These are phyloP conservation scores for Vitis cinerea DNA, from an alignment of 164 flowering plant species.

Conservation along the genomic window DNA sequence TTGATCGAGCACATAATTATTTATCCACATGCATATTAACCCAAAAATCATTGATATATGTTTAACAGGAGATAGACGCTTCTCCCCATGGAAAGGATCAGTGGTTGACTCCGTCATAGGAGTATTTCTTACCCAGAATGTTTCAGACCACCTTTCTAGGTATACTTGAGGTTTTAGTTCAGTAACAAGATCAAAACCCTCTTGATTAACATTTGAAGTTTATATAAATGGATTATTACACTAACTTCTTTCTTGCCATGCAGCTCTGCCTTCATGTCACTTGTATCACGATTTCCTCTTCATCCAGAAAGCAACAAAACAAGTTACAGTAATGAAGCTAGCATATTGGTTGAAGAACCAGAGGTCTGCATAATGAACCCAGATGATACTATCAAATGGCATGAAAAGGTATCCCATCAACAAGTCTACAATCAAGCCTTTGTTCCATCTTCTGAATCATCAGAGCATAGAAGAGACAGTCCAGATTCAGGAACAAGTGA, in stretches of 20 bases:
- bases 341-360: slow-evolving; percentile 32
- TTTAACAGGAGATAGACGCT: slow-evolving; percentile 51
- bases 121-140: slow-evolving; percentile 67
- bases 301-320: slow-evolving; percentile 14
- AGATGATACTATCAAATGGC: slow-evolving; percentile 18
- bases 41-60: slow-evolving; percentile 4
- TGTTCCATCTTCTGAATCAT: slow-evolving; percentile 4
- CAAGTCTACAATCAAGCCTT: slow-evolving; percentile 16
- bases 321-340: slow-evolving; percentile 8
- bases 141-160: slow-evolving; percentile 65
- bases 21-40: neutral
- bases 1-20: neutral
- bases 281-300: slow-evolving; percentile 34
- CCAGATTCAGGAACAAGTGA: slow-evolving; percentile 17
- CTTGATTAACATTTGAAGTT: neutral
- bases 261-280: slow-evolving; percentile 56
- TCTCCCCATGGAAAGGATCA: slow-evolving; percentile 65
- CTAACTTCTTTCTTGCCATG: slow-evolving; percentile 9
- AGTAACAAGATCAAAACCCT: neutral
- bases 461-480: slow-evolving; percentile 10
- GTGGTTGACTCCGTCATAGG: slow-evolving; percentile 64
- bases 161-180: slow-evolving; percentile 11
- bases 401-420: slow-evolving; percentile 10
- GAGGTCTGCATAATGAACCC: slow-evolving; percentile 21
- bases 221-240: neutral